phyloP scores from a whole-genome alignment of 176 grass and related monocot genomes.

The Zea luxurians region DNA sequence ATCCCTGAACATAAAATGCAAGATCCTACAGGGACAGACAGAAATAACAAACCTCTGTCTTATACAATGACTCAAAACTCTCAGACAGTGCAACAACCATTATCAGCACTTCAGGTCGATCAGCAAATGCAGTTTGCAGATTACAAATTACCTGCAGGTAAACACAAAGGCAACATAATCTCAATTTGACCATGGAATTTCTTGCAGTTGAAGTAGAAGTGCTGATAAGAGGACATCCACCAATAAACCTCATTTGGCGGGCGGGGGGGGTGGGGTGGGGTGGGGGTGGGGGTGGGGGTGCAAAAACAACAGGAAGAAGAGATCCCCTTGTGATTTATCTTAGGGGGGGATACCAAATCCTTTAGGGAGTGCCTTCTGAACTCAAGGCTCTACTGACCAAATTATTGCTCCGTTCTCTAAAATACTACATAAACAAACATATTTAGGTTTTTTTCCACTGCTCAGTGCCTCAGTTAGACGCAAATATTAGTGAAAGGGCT shows the following conservation, averaged over 20 bases:
- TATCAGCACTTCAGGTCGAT: conserved; percentile 66
- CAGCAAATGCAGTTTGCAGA: conserved; percentile 65
- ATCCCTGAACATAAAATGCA: conserved; percentile 30
- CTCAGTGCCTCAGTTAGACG: neutral
- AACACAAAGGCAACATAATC: conserved; percentile 35
- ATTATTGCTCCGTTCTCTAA: neutral
- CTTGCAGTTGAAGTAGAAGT: conserved; percentile 21
- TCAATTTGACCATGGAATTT: conserved; percentile 34
- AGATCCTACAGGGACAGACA: neutral
- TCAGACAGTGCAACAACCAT: conserved; percentile 65
- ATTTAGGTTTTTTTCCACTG: conserved; percentile 4
- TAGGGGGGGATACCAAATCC: neutral
- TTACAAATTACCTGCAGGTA: conserved; percentile 78
- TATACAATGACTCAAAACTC: conserved; percentile 77
- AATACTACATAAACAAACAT: neutral
- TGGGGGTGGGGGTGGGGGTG: too few species aligned
- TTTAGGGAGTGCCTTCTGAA: neutral
- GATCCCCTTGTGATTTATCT: neutral
- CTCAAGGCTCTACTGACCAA: neutral
- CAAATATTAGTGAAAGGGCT: conserved; percentile 1
- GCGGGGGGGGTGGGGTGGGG: too few species aligned
- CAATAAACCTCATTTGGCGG: neutral
- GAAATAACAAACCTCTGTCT: conserved; percentile 63
- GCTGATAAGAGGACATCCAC: conserved; percentile 15
- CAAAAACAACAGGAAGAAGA: neutral